These are phyloP conservation scores for Dactylorhiza incarnata DNA, from an alignment of 106 monocot genomes.

Conservation along the genomic window DNA sequence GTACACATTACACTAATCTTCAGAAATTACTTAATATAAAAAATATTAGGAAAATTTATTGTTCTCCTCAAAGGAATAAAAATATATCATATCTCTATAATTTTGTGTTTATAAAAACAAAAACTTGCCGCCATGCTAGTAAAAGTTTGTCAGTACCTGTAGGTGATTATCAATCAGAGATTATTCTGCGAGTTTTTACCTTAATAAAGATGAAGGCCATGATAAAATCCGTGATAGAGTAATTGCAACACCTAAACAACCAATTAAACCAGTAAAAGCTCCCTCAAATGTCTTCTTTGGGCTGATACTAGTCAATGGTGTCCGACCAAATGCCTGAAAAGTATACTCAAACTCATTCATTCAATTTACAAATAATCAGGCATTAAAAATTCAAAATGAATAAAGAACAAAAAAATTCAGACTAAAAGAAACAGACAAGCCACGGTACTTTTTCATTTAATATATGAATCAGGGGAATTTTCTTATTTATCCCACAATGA, in stretches of 20 bases:
- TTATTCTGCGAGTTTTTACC: slow-evolving; percentile 26
- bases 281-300: slow-evolving; percentile 98
- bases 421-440: background rate
- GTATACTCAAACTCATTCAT: background rate
- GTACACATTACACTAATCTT: background rate
- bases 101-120: background rate
- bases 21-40: background rate
- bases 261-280: slow-evolving; percentile 79
- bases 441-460: background rate
- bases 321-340: slow-evolving; percentile 84
- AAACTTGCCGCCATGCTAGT: background rate
- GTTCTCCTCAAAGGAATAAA: background rate
- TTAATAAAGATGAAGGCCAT: slow-evolving; percentile 78
- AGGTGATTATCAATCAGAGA: background rate
- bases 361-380: slow-evolving; percentile 1
- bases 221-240: slow-evolving; percentile 62
- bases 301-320: slow-evolving; percentile 83
- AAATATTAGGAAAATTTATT: background rate
- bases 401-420: background rate
- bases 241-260: slow-evolving; percentile 51
- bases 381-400: slow-evolving; percentile 1
- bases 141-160: background rate
- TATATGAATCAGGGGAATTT: background rate
- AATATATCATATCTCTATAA: background rate
- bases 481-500: background rate